Conservation (phyloP, 345 rosid species). For the Eucalyptus brandiana region DNA sequence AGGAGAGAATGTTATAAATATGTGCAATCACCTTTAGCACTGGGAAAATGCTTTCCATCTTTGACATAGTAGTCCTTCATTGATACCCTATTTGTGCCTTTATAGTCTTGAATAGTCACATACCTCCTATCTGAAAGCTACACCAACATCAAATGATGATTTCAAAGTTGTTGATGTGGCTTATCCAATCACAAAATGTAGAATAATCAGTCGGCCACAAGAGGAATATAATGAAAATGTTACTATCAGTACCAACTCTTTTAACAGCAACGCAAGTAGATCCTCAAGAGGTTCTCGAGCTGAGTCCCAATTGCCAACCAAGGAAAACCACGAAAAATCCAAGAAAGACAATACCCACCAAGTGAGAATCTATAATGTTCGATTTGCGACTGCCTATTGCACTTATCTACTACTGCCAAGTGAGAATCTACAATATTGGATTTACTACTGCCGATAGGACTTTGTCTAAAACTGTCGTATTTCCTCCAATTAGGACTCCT, state of each 20-base stretch:
- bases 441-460: background rate
- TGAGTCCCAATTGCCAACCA: background rate
- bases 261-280: background rate
- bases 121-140: constrained; percentile 53
- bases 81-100: constrained; percentile 31
- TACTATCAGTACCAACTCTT: background rate
- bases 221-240: background rate
- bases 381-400: background rate
- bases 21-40: constrained; percentile 28
- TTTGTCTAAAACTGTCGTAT: background rate
- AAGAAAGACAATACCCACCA: background rate
- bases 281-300: background rate
- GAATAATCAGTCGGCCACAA: background rate
- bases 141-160: background rate
- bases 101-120: constrained; percentile 29
- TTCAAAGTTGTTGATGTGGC: background rate
- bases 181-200: background rate
- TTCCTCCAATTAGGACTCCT: background rate
- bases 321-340: background rate
- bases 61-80: constrained; percentile 36
- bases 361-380: background rate
- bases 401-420: background rate
- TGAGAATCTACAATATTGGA: background rate
- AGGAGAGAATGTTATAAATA: background rate
- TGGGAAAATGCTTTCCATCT: constrained; percentile 31